Percentiles rank a stretch among this genome's conserved stretches.
Conservation (phyloP, 2,329 filamentous ascomycete genomes). For the Apiospora phragmitis region DNA sequence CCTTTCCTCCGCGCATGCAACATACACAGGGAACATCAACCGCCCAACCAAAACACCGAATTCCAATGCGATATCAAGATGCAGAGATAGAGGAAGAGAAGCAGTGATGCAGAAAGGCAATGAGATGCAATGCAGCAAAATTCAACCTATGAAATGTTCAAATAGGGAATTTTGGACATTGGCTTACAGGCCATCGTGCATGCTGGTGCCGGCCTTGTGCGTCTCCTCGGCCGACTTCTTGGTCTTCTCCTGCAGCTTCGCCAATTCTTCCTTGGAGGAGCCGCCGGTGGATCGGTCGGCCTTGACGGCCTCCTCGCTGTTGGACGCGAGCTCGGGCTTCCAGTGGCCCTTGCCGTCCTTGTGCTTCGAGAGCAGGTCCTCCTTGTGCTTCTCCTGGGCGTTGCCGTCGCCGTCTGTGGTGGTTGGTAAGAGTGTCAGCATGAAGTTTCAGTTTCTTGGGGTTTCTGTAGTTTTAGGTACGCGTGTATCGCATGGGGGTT, state of each 20-base stretch:
- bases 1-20: not conserved
- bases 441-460: not conserved
- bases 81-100: not conserved
- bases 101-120: not conserved
- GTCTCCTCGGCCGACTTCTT: slow-evolving; percentile 53
- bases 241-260: slow-evolving; percentile 59
- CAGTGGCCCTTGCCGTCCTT: slow-evolving; percentile 71
- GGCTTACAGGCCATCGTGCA: slow-evolving; percentile 1
- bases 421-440: not conserved
- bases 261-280: slow-evolving; percentile 42
- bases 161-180: not conserved
- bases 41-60: not conserved
- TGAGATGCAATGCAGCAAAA: not conserved
- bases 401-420: slow-evolving; percentile 2
- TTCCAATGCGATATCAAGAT: not conserved
- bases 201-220: slow-evolving; percentile 29
- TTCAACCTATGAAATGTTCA: not conserved
- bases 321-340: slow-evolving; percentile 75
- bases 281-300: slow-evolving; percentile 54
- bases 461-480: too few relatives aligned
- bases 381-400: slow-evolving; percentile 53
- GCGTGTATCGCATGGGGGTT: too few relatives aligned
- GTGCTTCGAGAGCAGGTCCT: slow-evolving; percentile 64
- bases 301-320: slow-evolving; percentile 77
- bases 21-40: not conserved